Evolutionary conservation across 257 asterid genomes (phyloP).

Genomic region (Solanum chilense): DNA sequence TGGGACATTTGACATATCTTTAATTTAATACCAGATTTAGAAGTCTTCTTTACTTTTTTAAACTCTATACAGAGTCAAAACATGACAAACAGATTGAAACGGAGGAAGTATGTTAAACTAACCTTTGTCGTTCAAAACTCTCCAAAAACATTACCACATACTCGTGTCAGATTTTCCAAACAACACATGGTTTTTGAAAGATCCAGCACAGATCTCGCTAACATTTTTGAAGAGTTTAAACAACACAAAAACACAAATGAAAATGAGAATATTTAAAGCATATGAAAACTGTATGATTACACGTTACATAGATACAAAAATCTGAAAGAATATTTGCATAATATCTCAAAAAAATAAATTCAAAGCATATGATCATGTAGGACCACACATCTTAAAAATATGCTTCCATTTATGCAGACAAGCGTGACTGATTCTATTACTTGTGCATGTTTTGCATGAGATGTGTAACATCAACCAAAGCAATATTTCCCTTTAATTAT

Average conservation of each 20-base stretch:
- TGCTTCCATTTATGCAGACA: neutral
- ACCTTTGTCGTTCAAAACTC: neutral
- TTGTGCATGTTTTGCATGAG: constrained; percentile 4
- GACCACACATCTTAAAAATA: neutral
- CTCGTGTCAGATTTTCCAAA: neutral
- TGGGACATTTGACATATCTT: neutral
- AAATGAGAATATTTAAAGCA: neutral
- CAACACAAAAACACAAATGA: neutral
- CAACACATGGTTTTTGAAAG: neutral
- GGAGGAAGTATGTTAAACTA: neutral
- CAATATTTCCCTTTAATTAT: neutral
- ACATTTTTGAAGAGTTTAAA: neutral
- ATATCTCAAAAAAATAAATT: neutral
- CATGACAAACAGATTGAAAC: neutral
- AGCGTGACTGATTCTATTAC: neutral
- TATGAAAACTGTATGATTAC: neutral
- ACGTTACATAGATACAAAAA: neutral
- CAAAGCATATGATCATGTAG: neutral
- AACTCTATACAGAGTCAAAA: fast-evolving
- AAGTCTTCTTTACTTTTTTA: neutral
- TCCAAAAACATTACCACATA: neutral
- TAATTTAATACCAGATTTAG: too few species aligned
- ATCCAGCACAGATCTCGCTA: neutral
- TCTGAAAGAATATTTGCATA: neutral
- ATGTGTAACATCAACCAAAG: neutral